Evolutionary conservation across 108 stramenopile species (phyloP).

Genomic region (Nannochloropsis granulata): DNA sequence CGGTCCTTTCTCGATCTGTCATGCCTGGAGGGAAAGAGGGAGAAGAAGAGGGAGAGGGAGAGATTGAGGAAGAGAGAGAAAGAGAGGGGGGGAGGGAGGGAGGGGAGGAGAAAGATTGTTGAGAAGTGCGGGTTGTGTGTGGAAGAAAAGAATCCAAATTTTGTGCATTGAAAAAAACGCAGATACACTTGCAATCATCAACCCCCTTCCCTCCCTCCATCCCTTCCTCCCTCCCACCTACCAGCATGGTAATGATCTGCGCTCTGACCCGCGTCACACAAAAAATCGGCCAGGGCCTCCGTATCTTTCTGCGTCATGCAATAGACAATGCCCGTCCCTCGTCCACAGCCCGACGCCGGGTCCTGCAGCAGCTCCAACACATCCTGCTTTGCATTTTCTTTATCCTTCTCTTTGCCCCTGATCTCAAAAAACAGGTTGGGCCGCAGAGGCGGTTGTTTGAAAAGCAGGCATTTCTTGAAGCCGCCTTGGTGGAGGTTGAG

Average conservation of each 20-base stretch:
- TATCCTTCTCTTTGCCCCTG: conserved; percentile 49
- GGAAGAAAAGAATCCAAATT: too few relatives aligned
- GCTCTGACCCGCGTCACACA: conserved; percentile 47
- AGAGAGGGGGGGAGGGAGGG: too few relatives aligned
- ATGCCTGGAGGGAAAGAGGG: not conserved
- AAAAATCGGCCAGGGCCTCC: conserved; percentile 55
- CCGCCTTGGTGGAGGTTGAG: conserved; percentile 24
- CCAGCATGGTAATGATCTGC: conserved; percentile 90
- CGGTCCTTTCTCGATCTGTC: not conserved
- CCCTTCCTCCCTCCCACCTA: conserved; percentile 20
- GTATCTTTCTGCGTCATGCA: conserved; percentile 76
- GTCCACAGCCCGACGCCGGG: conserved; percentile 23
- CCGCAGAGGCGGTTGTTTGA: conserved; percentile 58
- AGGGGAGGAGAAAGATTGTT: too few relatives aligned
- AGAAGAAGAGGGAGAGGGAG: not conserved
- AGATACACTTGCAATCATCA: too few relatives aligned
- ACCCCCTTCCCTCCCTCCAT: too few relatives aligned
- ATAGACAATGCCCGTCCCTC: conserved; percentile 60
- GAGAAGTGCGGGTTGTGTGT: too few relatives aligned
- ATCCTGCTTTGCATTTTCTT: conserved; percentile 45
- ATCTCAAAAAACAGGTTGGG: conserved; percentile 79
- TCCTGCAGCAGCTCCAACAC: conserved; percentile 56
- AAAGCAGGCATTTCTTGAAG: conserved; percentile 46
- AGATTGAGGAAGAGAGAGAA: too few relatives aligned
- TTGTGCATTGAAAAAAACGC: too few relatives aligned